A percentile compares a stretch with the other conserved stretches of the same genome.
phyloP scores from a whole-genome alignment of 805 yeast genomes.

The Babjeviella inositovora region DNA sequence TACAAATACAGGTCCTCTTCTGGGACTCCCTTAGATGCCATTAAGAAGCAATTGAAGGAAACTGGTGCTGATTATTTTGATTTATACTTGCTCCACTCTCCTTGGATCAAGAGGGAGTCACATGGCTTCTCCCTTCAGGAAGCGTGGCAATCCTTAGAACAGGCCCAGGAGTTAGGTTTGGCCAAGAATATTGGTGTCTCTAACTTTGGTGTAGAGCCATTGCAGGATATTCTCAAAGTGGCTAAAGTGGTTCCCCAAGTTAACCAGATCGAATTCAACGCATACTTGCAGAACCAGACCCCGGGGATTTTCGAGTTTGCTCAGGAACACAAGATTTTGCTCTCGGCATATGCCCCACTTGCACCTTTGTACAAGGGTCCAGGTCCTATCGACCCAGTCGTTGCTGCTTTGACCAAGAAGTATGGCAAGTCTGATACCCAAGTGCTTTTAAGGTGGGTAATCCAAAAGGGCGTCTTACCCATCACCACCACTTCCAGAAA shows the following conservation, averaged over 20 bases:
- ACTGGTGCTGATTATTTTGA: slow-evolving; percentile 44
- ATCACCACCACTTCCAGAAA: slow-evolving; percentile 26
- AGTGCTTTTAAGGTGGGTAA: slow-evolving; percentile 25
- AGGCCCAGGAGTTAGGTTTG: slow-evolving; percentile 34
- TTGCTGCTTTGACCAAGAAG: slow-evolving; percentile 13
- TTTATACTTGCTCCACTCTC: slow-evolving; percentile 46
- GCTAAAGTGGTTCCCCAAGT: slow-evolving; percentile 36
- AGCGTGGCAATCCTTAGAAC: slow-evolving; percentile 45
- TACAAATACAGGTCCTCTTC: too few relatives aligned
- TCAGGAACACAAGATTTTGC: slow-evolving; percentile 25
- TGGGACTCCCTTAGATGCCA: too few relatives aligned
- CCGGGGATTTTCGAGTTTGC: slow-evolving; percentile 40
- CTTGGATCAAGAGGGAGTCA: slow-evolving; percentile 26
- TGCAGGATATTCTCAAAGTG: slow-evolving; percentile 21
- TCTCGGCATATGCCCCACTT: slow-evolving; percentile 59
- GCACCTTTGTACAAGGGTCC: slow-evolving; percentile 36
- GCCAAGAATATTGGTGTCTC: slow-evolving; percentile 56
- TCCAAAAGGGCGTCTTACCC: slow-evolving; percentile 23
- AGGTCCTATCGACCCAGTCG: slow-evolving; percentile 13
- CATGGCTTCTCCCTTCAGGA: slow-evolving; percentile 28
- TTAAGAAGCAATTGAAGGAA: too few relatives aligned
- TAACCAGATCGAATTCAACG: slow-evolving; percentile 57
- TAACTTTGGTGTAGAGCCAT: slow-evolving; percentile 36
- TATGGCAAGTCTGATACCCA: slow-evolving; percentile 19
- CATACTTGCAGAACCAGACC: slow-evolving; percentile 49